These are phyloP conservation scores for Phytophthora pisi DNA, from an alignment of 352 stramenopile species.

Conservation along the genomic window DNA sequence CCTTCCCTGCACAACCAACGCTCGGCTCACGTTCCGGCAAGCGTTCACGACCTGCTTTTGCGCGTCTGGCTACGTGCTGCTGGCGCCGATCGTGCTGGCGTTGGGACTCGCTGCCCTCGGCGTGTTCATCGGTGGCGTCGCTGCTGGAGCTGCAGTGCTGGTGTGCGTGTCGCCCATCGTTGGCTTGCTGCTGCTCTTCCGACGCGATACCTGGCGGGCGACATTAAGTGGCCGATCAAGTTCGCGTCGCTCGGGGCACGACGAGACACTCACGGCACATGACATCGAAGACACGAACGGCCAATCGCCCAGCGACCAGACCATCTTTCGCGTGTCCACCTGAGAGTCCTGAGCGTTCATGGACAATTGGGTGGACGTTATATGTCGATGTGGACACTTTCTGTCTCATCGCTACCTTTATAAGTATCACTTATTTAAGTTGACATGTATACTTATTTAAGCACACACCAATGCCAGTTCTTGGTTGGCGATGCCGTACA, in stretches of 20 bases:
- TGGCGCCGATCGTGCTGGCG: conserved; percentile 50
- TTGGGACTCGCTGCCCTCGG: conserved; percentile 35
- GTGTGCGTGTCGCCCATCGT: conserved; percentile 39
- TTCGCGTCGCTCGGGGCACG: conserved; percentile 12
- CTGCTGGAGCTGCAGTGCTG: conserved; percentile 32
- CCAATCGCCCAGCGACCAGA: conserved; percentile 38
- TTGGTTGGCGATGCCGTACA: conserved; percentile 51
- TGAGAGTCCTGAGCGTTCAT: conserved; percentile 4
- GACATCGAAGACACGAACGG: conserved; percentile 37
- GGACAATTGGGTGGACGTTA: not conserved
- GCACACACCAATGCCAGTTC: conserved; percentile 6
- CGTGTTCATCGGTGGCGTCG: conserved; percentile 32
- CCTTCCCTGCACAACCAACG: conserved; percentile 55
- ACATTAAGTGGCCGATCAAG: conserved; percentile 16
- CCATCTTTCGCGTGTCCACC: conserved; percentile 33
- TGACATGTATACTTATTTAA: conserved; percentile 13
- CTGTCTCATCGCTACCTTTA: not conserved
- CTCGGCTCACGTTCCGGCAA: conserved; percentile 52
- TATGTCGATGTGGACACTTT: conserved; percentile 4
- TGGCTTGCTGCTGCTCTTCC: conserved; percentile 31
- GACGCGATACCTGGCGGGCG: conserved; percentile 13
- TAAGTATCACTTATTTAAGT: conserved; percentile 21
- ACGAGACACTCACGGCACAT: conserved; percentile 24
- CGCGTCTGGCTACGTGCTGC: conserved; percentile 56
- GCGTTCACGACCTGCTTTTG: conserved; percentile 74